Conservation (phyloP, 2,329 filamentous ascomycete genomes). For the Bertia moriformis region DNA sequence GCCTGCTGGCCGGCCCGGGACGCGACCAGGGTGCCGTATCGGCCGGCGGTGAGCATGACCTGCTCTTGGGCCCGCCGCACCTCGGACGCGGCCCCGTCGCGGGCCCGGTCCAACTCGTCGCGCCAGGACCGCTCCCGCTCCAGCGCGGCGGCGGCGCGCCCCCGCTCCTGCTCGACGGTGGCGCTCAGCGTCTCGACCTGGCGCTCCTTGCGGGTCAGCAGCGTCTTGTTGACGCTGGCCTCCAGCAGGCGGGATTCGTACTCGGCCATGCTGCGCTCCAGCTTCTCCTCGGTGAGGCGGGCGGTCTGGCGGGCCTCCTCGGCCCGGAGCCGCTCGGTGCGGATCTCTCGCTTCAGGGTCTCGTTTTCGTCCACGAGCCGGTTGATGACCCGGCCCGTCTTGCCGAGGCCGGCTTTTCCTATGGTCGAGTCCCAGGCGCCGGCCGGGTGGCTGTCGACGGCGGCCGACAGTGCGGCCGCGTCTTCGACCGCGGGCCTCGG, state of each 20-base stretch:
- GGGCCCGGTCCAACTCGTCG: conserved; percentile 47
- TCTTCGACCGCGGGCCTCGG: conserved; percentile 13
- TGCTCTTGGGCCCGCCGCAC: conserved; percentile 52
- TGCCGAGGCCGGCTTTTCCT: conserved; percentile 56
- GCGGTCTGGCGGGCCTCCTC: conserved; percentile 60
- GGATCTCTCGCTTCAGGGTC: conserved; percentile 57
- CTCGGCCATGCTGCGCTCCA: conserved; percentile 52
- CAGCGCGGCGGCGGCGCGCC: conserved; percentile 42
- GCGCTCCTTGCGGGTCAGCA: conserved; percentile 59
- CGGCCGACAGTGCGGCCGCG: conserved; percentile 16
- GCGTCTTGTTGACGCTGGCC: conserved; percentile 55
- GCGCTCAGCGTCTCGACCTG: conserved; percentile 57
- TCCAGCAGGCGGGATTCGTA: conserved; percentile 58
- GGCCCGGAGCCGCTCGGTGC: conserved; percentile 47
- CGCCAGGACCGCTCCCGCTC: conserved; percentile 46
- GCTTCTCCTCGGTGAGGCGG: conserved; percentile 55
- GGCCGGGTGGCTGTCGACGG: conserved; percentile 14
- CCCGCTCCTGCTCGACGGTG: conserved; percentile 48
- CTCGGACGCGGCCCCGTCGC: conserved; percentile 41
- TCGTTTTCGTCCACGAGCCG: conserved; percentile 70
- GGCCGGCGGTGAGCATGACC: conserved; percentile 53
- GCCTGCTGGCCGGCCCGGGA: conserved; percentile 42
- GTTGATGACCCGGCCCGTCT: conserved; percentile 69
- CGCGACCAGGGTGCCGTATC: conserved; percentile 45
- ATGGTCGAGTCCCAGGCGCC: conserved; percentile 49